phyloP scores from a whole-genome alignment of 1,284 basidiomycete species.

The Cryptococcus amylolentus region DNA sequence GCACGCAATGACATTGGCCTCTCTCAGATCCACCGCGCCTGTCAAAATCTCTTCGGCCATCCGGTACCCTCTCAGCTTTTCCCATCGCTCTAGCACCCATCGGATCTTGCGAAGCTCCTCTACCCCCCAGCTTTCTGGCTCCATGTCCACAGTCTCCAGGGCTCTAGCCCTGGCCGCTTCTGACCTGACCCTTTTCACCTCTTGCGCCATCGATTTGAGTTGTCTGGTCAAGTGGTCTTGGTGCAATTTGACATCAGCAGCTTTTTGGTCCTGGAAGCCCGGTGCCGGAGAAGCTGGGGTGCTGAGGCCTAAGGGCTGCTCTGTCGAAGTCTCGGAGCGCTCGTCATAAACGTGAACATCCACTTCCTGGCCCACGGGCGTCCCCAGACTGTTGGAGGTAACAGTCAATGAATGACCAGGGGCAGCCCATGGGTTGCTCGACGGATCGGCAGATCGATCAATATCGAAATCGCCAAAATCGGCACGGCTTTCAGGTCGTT shows the following conservation, averaged over 20 bases:
- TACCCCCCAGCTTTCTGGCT: conserved; percentile 75
- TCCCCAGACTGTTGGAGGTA: conserved; percentile 26
- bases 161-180: conserved; percentile 69
- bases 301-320: conserved; percentile 4
- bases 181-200: conserved; percentile 76
- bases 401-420: conserved; percentile 47
- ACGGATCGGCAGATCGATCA: conserved; percentile 32
- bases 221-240: conserved; percentile 89
- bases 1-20: conserved; percentile 90
- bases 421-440: conserved; percentile 58
- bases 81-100: conserved; percentile 78
- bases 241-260: conserved; percentile 78
- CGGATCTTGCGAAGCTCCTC: conserved; percentile 73
- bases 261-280: conserved; percentile 44
- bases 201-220: conserved; percentile 70
- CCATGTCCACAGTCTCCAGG: conserved; percentile 59
- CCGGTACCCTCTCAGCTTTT: conserved; percentile 72
- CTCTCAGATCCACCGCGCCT: conserved; percentile 82
- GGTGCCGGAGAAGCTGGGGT: not conserved
- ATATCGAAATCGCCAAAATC: conserved; percentile 38
- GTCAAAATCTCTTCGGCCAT: conserved; percentile 89
- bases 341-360: conserved; percentile 17
- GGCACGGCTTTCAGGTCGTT: conserved; percentile 49
- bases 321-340: conserved; percentile 17
- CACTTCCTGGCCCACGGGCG: conserved; percentile 17